These are phyloP conservation scores for Mycotypha africana DNA, from an alignment of 371 early-diverging fungal species.

Conservation along the genomic window DNA sequence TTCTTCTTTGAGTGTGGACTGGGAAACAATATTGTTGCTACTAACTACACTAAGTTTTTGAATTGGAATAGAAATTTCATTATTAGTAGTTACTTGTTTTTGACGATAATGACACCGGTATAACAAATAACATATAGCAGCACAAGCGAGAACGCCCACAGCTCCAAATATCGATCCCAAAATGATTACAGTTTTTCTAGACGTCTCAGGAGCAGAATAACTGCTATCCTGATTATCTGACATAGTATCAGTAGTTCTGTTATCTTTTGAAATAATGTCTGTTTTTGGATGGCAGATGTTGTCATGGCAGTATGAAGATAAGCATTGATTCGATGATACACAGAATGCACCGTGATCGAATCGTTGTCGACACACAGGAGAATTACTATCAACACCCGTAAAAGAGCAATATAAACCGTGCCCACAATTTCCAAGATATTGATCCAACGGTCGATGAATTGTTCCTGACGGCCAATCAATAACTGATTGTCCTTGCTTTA, in stretches of 20 bases:
- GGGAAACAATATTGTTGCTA: neutral
- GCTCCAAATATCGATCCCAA: constrained; percentile 8
- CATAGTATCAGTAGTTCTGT: neutral
- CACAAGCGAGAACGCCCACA: neutral
- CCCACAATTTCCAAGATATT: constrained; percentile 11
- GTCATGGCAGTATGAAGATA: neutral
- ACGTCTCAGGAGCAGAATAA: neutral
- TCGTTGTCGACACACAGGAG: constrained; percentile 4
- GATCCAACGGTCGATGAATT: neutral
- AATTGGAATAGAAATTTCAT: neutral
- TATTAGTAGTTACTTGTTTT: neutral
- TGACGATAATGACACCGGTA: neutral
- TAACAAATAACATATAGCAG: neutral
- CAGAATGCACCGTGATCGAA: neutral
- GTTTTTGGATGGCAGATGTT: neutral
- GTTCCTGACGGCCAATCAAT: constrained; percentile 6
- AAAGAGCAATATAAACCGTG: constrained; percentile 10
- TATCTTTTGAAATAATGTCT: neutral
- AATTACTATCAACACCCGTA: neutral
- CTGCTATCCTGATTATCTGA: neutral
- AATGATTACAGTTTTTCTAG: neutral
- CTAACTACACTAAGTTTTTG: no score
- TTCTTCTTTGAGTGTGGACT: neutral
- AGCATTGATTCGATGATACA: constrained; percentile 10
- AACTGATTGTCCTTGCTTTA: neutral